phyloP scores from a whole-genome alignment of 2,329 filamentous ascomycete genomes.

The Phaeosphaeriaceae sp. region DNA sequence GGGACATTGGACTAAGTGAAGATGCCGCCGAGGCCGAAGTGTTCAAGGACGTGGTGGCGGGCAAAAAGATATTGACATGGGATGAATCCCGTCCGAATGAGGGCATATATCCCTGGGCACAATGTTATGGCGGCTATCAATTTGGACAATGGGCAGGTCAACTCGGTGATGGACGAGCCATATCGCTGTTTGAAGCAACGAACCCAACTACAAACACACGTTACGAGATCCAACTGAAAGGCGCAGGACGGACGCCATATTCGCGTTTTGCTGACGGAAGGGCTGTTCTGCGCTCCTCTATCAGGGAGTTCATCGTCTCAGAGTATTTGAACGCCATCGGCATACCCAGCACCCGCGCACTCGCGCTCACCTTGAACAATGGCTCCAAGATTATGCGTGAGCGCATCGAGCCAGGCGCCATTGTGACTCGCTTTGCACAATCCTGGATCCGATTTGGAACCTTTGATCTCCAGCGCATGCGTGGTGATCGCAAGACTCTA shows the following conservation, averaged over 20 bases:
- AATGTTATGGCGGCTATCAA: constrained; percentile 86
- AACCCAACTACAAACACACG: constrained; percentile 73
- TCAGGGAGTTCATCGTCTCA: constrained; percentile 91
- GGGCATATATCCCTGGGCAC: constrained; percentile 94
- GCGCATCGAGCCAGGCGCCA: constrained; percentile 84
- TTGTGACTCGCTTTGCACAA: constrained; percentile 89
- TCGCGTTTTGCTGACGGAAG: constrained; percentile 96
- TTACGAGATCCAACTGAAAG: constrained; percentile 94
- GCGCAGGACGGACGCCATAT: constrained; percentile 91
- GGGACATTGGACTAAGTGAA: constrained; percentile 76
- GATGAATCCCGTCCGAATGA: constrained; percentile 60
- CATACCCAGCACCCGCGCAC: constrained; percentile 84
- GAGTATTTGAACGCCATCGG: constrained; percentile 85
- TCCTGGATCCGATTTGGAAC: constrained; percentile 93
- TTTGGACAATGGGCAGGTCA: constrained; percentile 91
- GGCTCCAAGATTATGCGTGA: constrained; percentile 73
- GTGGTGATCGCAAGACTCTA: constrained; percentile 78
- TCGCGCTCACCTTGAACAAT: constrained; percentile 78
- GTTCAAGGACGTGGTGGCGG: constrained; percentile 78
- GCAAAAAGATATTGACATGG: constrained; percentile 83
- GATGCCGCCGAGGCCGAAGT: constrained; percentile 73
- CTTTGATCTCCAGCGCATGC: constrained; percentile 86
- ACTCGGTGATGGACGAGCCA: constrained; percentile 91
- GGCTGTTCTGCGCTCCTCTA: constrained; percentile 88
- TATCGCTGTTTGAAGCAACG: constrained; percentile 89